Conservation (phyloP, 148 eudicot genomes). For the Camellia japonica region DNA sequence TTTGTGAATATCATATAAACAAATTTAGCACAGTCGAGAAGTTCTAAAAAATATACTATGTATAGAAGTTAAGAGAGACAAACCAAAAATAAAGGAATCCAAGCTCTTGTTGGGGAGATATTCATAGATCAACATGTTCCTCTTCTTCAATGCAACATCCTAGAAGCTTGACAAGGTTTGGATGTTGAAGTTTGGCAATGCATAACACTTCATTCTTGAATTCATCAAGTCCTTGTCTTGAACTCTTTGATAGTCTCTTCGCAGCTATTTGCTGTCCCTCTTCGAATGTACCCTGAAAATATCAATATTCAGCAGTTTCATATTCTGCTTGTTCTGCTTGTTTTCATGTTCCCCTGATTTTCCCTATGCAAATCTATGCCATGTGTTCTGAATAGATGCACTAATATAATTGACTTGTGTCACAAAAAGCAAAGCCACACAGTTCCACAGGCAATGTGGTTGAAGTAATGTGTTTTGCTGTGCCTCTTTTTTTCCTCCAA, state of each 20-base stretch:
- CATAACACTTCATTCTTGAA: conserved; percentile 19
- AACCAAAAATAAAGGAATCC: conserved; percentile 15
- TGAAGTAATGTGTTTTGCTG: too few species aligned
- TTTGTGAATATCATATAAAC: background rate
- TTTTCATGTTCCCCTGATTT: background rate
- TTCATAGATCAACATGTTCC: conserved; percentile 17
- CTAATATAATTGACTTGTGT: background rate
- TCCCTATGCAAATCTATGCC: background rate
- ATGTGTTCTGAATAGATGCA: background rate
- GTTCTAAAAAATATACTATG: background rate
- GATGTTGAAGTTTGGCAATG: conserved; percentile 18
- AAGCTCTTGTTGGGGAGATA: conserved; percentile 18
- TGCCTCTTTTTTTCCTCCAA: too few species aligned
- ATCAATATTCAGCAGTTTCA: background rate
- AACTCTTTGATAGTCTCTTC: conserved; percentile 15
- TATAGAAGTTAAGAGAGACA: background rate
- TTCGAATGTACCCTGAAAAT: conserved; percentile 2
- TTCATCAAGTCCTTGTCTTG: conserved; percentile 11
- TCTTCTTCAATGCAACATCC: conserved; percentile 17
- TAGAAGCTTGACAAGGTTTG: conserved; percentile 11
- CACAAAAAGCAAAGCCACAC: too few species aligned
- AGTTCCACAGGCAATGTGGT: too few species aligned
- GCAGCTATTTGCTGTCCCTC: conserved; percentile 15
- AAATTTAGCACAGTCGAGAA: too few species aligned
- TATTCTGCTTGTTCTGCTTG: background rate